These are phyloP conservation scores for Ilex aquifolium DNA, from an alignment of 257 asterid species.

Conservation along the genomic window DNA sequence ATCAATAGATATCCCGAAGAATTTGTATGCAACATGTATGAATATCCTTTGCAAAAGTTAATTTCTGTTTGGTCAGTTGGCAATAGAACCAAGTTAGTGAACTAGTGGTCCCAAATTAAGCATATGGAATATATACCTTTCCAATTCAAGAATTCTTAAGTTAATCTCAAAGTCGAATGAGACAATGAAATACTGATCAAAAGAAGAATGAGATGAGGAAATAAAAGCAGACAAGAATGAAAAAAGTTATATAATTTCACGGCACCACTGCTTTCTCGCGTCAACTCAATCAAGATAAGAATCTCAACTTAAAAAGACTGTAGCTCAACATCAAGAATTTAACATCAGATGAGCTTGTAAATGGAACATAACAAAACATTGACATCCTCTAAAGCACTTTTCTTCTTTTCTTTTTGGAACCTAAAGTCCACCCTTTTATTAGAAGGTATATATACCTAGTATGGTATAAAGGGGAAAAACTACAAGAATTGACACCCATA, in stretches of 20 bases:
- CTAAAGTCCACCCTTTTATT: constrained; percentile 37
- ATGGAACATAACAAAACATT: constrained; percentile 1
- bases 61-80: constrained; percentile 5
- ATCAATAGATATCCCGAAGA: background rate
- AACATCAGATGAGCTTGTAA: constrained; percentile 20
- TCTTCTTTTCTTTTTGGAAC: constrained; percentile 24
- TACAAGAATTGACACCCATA: too few species aligned
- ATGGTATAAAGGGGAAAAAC: background rate
- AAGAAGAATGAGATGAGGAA: constrained; percentile 7
- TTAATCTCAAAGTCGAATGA: constrained; percentile 23
- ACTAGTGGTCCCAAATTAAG: constrained; percentile 32
- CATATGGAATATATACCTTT: constrained; percentile 16
- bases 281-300: constrained; percentile 17
- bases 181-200: constrained; percentile 14
- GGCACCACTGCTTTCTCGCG: constrained; percentile 21
- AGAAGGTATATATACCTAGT: constrained; percentile 29
- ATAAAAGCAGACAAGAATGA: too few species aligned
- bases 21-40: background rate
- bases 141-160: constrained; percentile 21
- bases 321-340: too few species aligned
- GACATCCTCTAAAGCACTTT: constrained; percentile 32
- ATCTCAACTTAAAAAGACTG: too few species aligned
- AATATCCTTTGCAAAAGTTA: background rate
- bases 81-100: constrained; percentile 20
- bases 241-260: constrained; percentile 8